A percentile compares a stretch with the other conserved stretches of the same genome.
Conservation (phyloP, 1,284 basidiomycete genomes). For the Leccinum griseonigrum region DNA sequence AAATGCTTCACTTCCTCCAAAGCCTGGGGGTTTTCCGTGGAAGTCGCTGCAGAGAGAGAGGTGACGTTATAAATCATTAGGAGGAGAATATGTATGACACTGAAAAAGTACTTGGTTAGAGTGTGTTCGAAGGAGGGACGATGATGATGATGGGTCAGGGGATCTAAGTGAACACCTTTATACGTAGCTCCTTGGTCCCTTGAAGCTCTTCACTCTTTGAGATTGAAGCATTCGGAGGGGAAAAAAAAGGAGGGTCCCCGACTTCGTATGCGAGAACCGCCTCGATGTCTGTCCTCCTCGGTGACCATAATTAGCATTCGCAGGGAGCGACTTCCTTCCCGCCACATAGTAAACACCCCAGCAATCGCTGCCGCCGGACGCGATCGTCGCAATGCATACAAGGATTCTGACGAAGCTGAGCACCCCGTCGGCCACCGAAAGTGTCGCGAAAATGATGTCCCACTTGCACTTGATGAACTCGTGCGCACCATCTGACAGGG, state of each 20-base stretch:
- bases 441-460: slow-evolving; percentile 39
- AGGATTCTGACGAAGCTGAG: slow-evolving; percentile 24
- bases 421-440: slow-evolving; percentile 40
- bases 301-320: slow-evolving; percentile 25
- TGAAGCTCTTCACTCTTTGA: slow-evolving; percentile 9
- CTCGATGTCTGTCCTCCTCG: slow-evolving; percentile 21
- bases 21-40: slow-evolving; percentile 47
- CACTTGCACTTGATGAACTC: slow-evolving; percentile 41
- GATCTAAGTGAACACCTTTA: slow-evolving; percentile 23
- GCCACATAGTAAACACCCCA: no score
- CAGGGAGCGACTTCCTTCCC: slow-evolving; percentile 14
- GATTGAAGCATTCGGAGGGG: slow-evolving; percentile 14
- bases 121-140: slow-evolving; percentile 10
- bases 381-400: slow-evolving; percentile 34
- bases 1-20: slow-evolving; percentile 53
- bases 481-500: slow-evolving; percentile 27
- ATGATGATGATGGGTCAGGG: slow-evolving; percentile 16
- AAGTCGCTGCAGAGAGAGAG: slow-evolving; percentile 42
- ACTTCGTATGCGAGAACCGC: slow-evolving; percentile 17
- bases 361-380: slow-evolving; percentile 1
- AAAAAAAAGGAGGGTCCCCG: slow-evolving; percentile 2
- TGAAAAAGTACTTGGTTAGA: slow-evolving; percentile 5
- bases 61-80: slow-evolving; percentile 39
- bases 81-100: slow-evolving; percentile 4
- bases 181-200: neutral